A percentile compares a stretch with the other conserved stretches of the same genome.
Conservation (phyloP, 192 early-diverging fungal genomes). For the Powellomyces hirtus region DNA sequence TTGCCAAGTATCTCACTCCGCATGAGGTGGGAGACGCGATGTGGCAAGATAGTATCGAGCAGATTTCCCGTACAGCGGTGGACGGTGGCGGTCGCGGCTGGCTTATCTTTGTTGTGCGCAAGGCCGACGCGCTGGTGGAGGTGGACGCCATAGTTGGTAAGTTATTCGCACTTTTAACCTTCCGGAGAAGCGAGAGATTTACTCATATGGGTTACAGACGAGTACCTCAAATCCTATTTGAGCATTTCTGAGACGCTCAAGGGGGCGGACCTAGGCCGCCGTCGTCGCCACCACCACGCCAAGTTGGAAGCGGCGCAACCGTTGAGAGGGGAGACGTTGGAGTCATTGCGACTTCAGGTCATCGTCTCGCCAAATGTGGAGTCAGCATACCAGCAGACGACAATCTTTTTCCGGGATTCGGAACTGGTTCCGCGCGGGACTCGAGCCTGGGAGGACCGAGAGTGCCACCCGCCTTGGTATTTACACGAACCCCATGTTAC, state of each 20-base stretch:
- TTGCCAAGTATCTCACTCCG: slow-evolving; percentile 3
- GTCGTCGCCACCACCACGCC: background rate
- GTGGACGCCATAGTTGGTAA: slow-evolving; percentile 12
- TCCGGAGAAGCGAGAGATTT: background rate
- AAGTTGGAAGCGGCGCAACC: background rate
- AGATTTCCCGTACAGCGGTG: background rate
- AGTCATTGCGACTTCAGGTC: slow-evolving; percentile 8
- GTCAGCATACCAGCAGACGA: slow-evolving; percentile 8
- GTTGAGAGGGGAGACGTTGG: background rate
- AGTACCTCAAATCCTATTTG: slow-evolving; percentile 17
- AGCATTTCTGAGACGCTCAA: background rate
- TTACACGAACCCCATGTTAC: slow-evolving; percentile 10
- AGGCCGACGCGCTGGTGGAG: background rate
- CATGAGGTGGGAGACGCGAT: slow-evolving; percentile 9
- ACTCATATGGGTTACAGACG: background rate
- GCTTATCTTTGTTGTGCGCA: slow-evolving; percentile 12
- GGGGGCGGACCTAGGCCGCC: slow-evolving; percentile 6
- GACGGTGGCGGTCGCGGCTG: background rate
- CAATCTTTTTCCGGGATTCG: slow-evolving; percentile 17
- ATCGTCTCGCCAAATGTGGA: slow-evolving; percentile 6
- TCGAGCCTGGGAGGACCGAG: background rate
- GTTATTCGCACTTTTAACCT: background rate
- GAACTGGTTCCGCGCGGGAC: slow-evolving; percentile 18
- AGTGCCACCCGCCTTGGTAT: slow-evolving; percentile 15
- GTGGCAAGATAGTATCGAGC: background rate